Evolutionary conservation across 2,329 filamentous ascomycete genomes (phyloP).

Genomic region (Atkinsonella hypoxylon): DNA sequence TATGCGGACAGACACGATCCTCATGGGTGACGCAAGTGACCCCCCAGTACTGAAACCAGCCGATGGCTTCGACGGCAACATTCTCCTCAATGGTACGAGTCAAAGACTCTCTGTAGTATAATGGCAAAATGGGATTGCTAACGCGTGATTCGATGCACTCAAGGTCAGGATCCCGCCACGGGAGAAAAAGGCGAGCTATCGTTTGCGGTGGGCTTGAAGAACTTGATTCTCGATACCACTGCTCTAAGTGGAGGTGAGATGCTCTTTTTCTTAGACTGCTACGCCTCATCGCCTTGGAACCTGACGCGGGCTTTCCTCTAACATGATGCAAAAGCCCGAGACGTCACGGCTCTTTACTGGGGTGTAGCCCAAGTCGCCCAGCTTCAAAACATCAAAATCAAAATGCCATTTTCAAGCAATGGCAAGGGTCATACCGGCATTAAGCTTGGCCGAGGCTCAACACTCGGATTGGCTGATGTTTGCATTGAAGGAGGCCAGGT

Average conservation of each 20-base stretch:
- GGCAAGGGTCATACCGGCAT: conserved; percentile 30
- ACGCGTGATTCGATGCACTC: background rate
- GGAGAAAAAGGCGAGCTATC: conserved; percentile 24
- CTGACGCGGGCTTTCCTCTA: background rate
- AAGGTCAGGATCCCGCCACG: conserved; percentile 22
- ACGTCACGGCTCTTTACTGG: conserved; percentile 30
- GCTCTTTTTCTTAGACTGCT: background rate
- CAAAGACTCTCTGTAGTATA: background rate
- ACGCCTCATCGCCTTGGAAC: background rate
- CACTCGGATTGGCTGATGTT: conserved; percentile 28
- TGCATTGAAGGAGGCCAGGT: conserved; percentile 24
- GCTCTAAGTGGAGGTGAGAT: conserved; percentile 18
- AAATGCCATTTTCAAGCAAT: conserved; percentile 23
- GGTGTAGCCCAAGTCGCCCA: conserved; percentile 31
- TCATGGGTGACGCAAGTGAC: conserved; percentile 33
- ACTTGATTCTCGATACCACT: conserved; percentile 30
- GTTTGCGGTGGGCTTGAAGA: conserved; percentile 31
- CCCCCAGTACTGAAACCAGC: conserved; percentile 30
- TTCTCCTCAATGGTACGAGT: conserved; percentile 20
- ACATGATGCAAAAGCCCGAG: conserved; percentile 10
- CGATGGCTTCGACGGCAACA: conserved; percentile 21
- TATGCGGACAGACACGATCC: conserved; percentile 32
- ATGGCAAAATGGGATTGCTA: background rate
- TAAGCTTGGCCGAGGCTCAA: conserved; percentile 27
- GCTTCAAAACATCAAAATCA: conserved; percentile 31